Base-by-base conservation (phyloP, 768 basidiomycete genomes). In the Phaeotremella fagi region DNA sequence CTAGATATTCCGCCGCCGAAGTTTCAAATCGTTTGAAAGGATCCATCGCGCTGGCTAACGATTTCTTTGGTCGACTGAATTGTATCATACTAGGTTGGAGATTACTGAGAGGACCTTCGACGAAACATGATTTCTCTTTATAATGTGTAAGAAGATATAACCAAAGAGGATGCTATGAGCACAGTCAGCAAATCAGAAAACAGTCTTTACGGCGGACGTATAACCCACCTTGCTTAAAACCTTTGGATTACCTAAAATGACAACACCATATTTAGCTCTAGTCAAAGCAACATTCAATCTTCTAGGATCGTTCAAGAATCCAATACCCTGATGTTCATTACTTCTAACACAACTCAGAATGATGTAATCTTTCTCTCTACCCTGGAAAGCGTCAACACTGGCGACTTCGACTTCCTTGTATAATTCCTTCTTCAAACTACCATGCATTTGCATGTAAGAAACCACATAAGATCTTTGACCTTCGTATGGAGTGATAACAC, bases 401-500 rank as follows among this genome's bases (percentile, higher is more conserved):
- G 95, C 95, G 44, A 99, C 95, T 72, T 99, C 95, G 35, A 99
- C 92, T 69, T 99, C 95, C 79, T 99, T 99, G 79, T 99, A 99
- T 16, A 98, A 75, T 61, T 99, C 95, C 78, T 98, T 99, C 84
- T 97, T 97, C 57, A 98, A 79, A 24, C 91, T 86, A n/a, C 95
- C 95, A 70, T 97, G 95, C 79, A 95, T 90, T 78, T 99, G 95
- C 95, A 99, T 98, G 75, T 94, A 99, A 75, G 90, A 94, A 73
- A 94, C 92, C 71, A 99, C 87, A 74, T 95, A 98, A 1, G 92
- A 95, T 16, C 95, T 84, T 68, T 99, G 95, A 23, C 95, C 95
- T 73, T 99, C 95, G 75, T 99, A 99, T 0, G 95, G 95, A 1
- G 95, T 99, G 68, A 99, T 90, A 57, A 99, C 89, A 58, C 95